Base-by-base conservation (phyloP, 768 basidiomycete genomes). In the Dacryopinax primogenitus region DNA sequence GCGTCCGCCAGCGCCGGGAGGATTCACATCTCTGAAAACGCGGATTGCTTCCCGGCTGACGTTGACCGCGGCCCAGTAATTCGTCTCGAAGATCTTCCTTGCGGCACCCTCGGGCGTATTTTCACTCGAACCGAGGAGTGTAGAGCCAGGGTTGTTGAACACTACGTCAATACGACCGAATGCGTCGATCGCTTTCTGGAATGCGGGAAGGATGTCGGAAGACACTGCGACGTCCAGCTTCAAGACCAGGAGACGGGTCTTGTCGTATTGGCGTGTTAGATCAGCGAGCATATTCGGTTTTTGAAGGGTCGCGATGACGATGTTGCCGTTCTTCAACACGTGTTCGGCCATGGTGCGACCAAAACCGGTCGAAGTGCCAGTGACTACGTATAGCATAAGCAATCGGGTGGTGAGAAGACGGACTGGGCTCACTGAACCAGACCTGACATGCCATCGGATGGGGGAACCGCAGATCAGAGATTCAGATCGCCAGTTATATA, bases 111-210 rank as follows among this genome's bases (percentile, higher is more conserved):
- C 75, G 3, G 69, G 69, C 65, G 74, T 72, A 18, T 71, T 74
- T 69, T 81, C 80, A 30, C 75, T 71, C 67, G 79, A 78, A 18
- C 70, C 71, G 18, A 76, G 62, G 32, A 75, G 64, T 7, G 66
- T 71, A 41, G 67, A 68, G 39, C 67, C 72, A 67, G 80, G 80
- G 65, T 81, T 82, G 68, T 77, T 80, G 67, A 78, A 75, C 3
- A 81, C 80, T 61, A 81, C 70, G 62, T 81, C 81, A 15, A 80
- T 68, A 32, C 76, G 71, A 2, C 78, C 79, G 69, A 80, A 81
- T 15, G 67, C 68, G 30, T 72, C 69, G 39, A 75, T 66, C 0
- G 76, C 74, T 47, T 67, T 66, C 15, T 67, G 68, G 66, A 81
- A 82, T 0, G 74, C 78, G 7, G 68, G 68, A 9, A 35, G 66